Base-by-base conservation (phyloP, 345 rosid genomes). In the Garcia nutans region DNA sequence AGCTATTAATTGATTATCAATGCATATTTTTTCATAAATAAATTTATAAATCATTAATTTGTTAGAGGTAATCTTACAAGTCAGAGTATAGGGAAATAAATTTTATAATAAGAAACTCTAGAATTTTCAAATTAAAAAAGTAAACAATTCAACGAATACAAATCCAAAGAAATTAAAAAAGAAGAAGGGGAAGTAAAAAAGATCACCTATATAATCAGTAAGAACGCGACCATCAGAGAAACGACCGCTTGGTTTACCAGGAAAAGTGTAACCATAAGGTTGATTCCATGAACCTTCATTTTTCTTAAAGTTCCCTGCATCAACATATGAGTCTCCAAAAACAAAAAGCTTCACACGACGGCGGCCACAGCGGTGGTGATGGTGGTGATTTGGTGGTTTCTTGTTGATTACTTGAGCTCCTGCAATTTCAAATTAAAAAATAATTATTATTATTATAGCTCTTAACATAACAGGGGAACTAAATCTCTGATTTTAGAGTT, bases 151-250 rank as follows among this genome's bases (percentile, higher is more conserved):
- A 31, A 2, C 4, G 4, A 33, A 33, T 33, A 3, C 33, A 33
- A 33, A 33, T 33, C 4, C 4, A 62, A 16, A 5, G 61, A 17
- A 16, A 61, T 7, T 2, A 0, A 8, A 4, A 0, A 2, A 56
- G 3, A 57, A 9, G 42, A 17, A 26, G n/a, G 1, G 23, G 3
- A 3, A 6, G 11, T 3, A 31, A 10, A 5, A 2, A 16, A 26
- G 1, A 44, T n/a, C 0, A 77, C 80, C 80, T 41, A 77, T 50
- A 24, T 62, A 63, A 42, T 77, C 80, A 0, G 80, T 77, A 7
- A 77, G 50, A 33, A 77, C 76, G 20, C 75, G 80, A n/a, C 80
- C 80, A 33, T 77, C 80, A 26, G 80, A 77, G 61, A 71, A 71
- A 7, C 80, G 76, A n/a, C 80, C 80, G 19, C 9, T 37, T 2